Base-by-base conservation (phyloP, 1,139 yeast genomes). In the Protomyces gravidus region DNA sequence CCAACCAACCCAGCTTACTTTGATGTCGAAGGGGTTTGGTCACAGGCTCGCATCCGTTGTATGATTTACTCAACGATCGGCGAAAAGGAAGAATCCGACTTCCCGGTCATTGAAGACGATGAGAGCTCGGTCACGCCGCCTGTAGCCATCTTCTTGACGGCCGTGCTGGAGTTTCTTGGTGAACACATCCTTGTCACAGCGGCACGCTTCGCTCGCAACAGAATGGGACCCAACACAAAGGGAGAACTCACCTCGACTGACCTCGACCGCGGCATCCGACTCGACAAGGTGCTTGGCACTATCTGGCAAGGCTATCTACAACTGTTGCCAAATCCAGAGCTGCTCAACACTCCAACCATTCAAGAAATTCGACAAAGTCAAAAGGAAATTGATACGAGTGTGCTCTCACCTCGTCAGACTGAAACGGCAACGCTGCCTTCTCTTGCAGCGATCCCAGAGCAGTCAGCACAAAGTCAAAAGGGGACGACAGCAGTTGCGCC, bases 61-160 rank as follows among this genome's bases (percentile, higher is more conserved):
- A 63, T 63, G 65, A 59, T 62, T 33, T 63, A 62, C 49, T 63
- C 65, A 27, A 61, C 65, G 15, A 59, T 63, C 9, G 63, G 65
- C 21, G 55, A 62, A n/a, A 49, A 59, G 28, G 65, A 62, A 45
- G 65, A 63, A 46, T 51, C 50, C n/a, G 47, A 59, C 26, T 49
- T 45, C 42, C 50, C 57, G 5, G 33, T 33, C 5, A 26, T 48
- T 19, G 28, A 49, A 21, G 27, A 48, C 33, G 56, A 33, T 21
- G 46, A 47, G 19, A 45, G 33, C 21, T 28, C 45, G 21, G 50
- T 62, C 28, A 45, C 63, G n/a, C 63, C 64, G 13, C 57, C 61
- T 6, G 59, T 59, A 23, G 58, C 60, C 42, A 61, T 62, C 40
- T 62, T 61, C 28, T 55, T 62, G 30, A 61, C 63, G 2, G 61